Percentiles rank a stretch among this genome's conserved stretches.
Evolutionary conservation across 495 filamentous ascomycete species (phyloP).

Genomic region (Parachaetomium inaequale): DNA sequence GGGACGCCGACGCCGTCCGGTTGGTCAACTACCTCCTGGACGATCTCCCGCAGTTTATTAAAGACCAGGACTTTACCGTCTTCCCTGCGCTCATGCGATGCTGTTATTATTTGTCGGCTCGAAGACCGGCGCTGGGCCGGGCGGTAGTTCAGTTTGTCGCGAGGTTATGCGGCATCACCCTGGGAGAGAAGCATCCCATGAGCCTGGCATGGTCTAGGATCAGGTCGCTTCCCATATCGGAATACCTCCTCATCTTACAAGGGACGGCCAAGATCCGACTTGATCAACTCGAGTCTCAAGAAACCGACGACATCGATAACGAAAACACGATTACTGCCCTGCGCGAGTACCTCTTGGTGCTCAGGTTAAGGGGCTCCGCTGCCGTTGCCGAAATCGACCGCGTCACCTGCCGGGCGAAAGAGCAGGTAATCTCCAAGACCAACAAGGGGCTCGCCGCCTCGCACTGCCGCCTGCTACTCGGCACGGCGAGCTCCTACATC

Average conservation of each 20-base stretch:
- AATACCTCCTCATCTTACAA: constrained; percentile 17
- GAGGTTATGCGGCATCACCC: constrained; percentile 15
- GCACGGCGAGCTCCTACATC: constrained; percentile 14
- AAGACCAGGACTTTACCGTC: constrained; percentile 20
- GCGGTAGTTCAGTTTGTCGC: constrained; percentile 22
- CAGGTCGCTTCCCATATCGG: constrained; percentile 4
- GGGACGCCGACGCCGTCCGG: constrained; percentile 16
- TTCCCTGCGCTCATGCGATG: constrained; percentile 19
- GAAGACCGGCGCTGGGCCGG: constrained; percentile 3
- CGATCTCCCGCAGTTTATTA: constrained; percentile 20
- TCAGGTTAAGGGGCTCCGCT: constrained; percentile 2
- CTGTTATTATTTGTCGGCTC: constrained; percentile 17
- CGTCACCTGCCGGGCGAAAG: neutral
- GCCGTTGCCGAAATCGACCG: constrained; percentile 17
- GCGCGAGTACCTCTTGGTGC: constrained; percentile 21
- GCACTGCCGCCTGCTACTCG: constrained; percentile 21
- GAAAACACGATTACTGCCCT: constrained; percentile 13
- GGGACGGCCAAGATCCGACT: constrained; percentile 14
- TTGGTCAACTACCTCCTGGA: constrained; percentile 25
- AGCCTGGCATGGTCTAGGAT: constrained; percentile 17
- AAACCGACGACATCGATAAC: neutral
- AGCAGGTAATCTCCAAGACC: constrained; percentile 1
- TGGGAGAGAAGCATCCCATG: constrained; percentile 23
- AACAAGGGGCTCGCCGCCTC: neutral
- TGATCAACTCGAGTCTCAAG: constrained; percentile 19